A percentile compares a stretch with the other conserved stretches of the same genome.
Conservation (phyloP, 306 rosid genomes). For the Vigna nakashimae region DNA sequence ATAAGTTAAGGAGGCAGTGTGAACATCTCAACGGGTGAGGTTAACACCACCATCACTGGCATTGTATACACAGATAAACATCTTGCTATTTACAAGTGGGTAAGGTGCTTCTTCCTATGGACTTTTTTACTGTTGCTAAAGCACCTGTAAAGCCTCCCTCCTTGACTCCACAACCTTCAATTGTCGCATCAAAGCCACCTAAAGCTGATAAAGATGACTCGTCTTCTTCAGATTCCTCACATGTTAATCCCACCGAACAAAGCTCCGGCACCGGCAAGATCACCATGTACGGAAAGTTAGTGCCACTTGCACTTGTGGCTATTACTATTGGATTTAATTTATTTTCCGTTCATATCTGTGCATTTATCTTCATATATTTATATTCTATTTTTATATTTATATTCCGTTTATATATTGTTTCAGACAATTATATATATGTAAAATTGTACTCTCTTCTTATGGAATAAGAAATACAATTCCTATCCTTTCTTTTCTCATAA, state of each 20-base stretch:
- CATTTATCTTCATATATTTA: too few species aligned
- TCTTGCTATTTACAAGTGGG: constrained; percentile 73
- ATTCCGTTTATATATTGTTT: too few species aligned
- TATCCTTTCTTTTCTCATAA: too few species aligned
- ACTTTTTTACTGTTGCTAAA: constrained; percentile 51
- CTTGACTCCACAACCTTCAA: constrained; percentile 34
- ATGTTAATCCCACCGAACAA: constrained; percentile 16
- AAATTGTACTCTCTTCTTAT: too few species aligned
- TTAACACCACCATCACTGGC: constrained; percentile 66
- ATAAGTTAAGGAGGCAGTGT: constrained; percentile 39
- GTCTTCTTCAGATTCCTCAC: constrained; percentile 39
- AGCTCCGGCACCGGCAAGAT: constrained; percentile 33
- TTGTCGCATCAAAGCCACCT: not conserved
- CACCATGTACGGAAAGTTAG: constrained; percentile 23
- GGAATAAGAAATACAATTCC: too few species aligned
- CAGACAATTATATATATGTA: too few species aligned
- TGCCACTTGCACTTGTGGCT: constrained; percentile 32
- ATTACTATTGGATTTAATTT: too few species aligned
- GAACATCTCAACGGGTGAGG: constrained; percentile 57
- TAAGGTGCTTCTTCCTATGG: constrained; percentile 53
- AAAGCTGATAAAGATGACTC: constrained; percentile 51
- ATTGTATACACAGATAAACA: constrained; percentile 63
- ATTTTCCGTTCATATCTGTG: too few species aligned
- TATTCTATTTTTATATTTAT: too few species aligned
- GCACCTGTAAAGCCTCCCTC: constrained; percentile 54